A percentile compares a stretch with the other conserved stretches of the same genome.
Conservation (phyloP, 2,329 filamentous ascomycete genomes). For the Microcera coccophila region DNA sequence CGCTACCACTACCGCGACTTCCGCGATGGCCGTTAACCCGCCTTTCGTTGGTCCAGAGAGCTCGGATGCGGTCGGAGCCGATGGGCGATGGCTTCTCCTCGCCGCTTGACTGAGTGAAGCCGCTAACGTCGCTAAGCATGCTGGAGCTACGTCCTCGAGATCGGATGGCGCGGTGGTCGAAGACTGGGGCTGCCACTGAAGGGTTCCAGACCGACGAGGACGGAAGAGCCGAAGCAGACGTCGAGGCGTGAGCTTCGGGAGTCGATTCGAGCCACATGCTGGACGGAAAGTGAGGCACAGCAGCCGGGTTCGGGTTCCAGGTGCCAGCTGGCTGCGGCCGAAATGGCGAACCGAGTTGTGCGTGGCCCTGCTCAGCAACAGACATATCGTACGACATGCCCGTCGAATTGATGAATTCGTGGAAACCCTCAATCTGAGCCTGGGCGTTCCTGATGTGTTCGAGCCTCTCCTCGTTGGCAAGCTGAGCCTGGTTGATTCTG, state of each 20-base stretch:
- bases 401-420: constrained; percentile 32
- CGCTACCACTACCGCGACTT: constrained; percentile 24
- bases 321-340: constrained; percentile 21
- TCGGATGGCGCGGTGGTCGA: constrained; percentile 36
- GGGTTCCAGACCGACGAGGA: constrained; percentile 35
- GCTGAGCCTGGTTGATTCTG: constrained; percentile 39
- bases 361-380: constrained; percentile 19
- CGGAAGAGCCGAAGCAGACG: constrained; percentile 28
- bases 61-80: constrained; percentile 15
- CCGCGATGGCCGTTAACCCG: background rate
- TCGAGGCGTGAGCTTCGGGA: constrained; percentile 31
- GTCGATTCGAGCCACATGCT: constrained; percentile 37
- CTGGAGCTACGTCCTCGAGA: constrained; percentile 59
- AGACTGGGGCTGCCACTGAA: constrained; percentile 36
- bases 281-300: constrained; percentile 32
- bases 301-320: constrained; percentile 36
- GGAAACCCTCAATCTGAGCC: constrained; percentile 31
- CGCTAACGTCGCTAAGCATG: constrained; percentile 65
- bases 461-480: constrained; percentile 27
- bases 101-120: constrained; percentile 60
- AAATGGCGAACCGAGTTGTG: constrained; percentile 25
- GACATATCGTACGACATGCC: constrained; percentile 31
- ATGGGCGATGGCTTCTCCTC: constrained; percentile 40
- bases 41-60: constrained; percentile 21
- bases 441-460: constrained; percentile 32